A percentile compares a stretch with the other conserved stretches of the same genome.
phyloP scores from a whole-genome alignment of 2,329 filamentous ascomycete species.

The Sporothrix mexicana region DNA sequence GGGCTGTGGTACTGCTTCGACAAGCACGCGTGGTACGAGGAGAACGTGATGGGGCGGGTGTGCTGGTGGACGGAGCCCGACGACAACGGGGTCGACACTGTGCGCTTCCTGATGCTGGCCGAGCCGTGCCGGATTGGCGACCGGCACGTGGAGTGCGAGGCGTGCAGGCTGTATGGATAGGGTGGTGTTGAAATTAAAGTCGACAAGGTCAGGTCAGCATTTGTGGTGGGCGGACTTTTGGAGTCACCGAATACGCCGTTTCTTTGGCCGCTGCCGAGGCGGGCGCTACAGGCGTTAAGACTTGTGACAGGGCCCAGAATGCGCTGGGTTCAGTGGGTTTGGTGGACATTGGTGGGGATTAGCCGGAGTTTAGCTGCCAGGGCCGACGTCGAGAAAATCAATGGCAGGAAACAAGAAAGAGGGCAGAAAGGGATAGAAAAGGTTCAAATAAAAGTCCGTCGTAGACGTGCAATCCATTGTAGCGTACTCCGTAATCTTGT shows the following conservation, averaged over 20 bases:
- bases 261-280: not conserved
- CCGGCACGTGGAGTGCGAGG: constrained; percentile 19
- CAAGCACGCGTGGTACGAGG: constrained; percentile 29
- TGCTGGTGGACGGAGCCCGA: constrained; percentile 27
- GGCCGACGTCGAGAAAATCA: no score
- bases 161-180: constrained; percentile 22
- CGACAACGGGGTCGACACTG: not conserved
- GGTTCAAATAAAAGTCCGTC: no score
- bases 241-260: constrained; percentile 9
- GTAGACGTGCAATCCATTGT: no score
- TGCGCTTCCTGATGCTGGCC: constrained; percentile 18
- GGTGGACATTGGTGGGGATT: no score
- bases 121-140: constrained; percentile 24
- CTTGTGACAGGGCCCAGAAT: no score
- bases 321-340: no score
- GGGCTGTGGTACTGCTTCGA: constrained; percentile 30
- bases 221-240: constrained; percentile 11
- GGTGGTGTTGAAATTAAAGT: not conserved
- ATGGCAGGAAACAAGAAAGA: no score
- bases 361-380: no score
- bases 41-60: constrained; percentile 31
- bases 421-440: no score
- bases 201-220: not conserved
- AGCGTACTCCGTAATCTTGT: not conserved
- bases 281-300: not conserved